A percentile compares a stretch with the other conserved stretches of the same genome.
These are phyloP conservation scores for Gastrolobium bilobum DNA, from an alignment of 306 rosid genomes.

Conservation along the genomic window DNA sequence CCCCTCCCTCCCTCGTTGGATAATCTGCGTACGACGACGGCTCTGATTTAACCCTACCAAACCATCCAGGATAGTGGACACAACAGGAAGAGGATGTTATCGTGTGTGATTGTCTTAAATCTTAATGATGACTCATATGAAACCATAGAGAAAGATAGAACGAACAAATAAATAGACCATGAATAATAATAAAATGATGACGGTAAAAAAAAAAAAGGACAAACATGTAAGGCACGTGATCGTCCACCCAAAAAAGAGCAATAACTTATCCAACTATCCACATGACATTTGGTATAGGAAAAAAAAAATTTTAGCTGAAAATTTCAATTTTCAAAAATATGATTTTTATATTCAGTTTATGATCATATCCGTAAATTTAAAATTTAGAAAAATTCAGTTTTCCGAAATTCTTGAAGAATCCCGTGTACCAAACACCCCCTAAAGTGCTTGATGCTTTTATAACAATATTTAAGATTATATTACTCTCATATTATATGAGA, in stretches of 20 bases:
- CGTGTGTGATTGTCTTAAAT: neutral
- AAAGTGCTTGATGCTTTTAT: no score
- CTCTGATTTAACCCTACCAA: constrained; percentile 11
- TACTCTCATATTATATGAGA: no score
- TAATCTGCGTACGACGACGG: neutral
- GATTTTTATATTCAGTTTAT: no score
- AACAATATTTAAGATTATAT: no score
- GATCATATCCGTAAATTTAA: no score
- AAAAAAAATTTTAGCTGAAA: no score
- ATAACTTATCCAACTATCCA: constrained; percentile 45
- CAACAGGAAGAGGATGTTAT: constrained; percentile 21
- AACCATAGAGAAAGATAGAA: neutral
- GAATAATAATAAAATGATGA: neutral
- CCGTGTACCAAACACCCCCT: no score
- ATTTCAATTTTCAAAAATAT: no score
- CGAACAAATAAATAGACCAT: no score
- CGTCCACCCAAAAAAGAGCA: constrained; percentile 44
- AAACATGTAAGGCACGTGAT: constrained; percentile 59
- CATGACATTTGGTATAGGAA: no score
- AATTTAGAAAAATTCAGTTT: no score
- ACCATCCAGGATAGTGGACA: constrained; percentile 2
- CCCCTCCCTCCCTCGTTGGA: neutral
- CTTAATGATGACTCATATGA: constrained; percentile 2
- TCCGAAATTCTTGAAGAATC: no score
- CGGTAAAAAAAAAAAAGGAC: neutral